Evolutionary conservation across 768 basidiomycete species (phyloP), one percentile per base, ranked within the genome.

Genomic region (Calocybe gangraenosa): DNA sequence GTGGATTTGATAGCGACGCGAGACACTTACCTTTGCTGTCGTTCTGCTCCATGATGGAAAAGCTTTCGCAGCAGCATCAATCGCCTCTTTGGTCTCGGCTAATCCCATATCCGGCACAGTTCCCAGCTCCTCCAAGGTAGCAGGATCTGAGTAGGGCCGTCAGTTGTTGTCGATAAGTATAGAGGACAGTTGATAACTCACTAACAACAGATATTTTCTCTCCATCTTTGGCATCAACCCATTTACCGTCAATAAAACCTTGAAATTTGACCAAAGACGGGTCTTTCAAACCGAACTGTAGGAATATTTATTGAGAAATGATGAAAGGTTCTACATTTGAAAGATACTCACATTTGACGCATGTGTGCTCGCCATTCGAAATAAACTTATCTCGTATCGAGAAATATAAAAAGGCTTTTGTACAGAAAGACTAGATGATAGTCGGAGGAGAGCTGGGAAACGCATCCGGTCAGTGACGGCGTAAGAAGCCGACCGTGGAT

Each of bases 81-180:
- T 92, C 20, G 94, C 96, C 51, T 81, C 71, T 55, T 82, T 82
- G 8, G 91, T 88, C 65, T 97, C 92, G 20, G 74, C 73, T 35
- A 89, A 59, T 8, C 85, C 87, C 85, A 96, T 89, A 59, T 98
- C 95, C 3, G 93, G 90, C 20, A 94, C 74, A 0, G 78, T 82
- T 11, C 93, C 95, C 36, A 97, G 78, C 47, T 79, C 78, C 52
- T 93, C 79, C 33, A 77, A 77, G 3, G 85, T 95, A 5, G 92
- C 90, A 22, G 95, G 95, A 69, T 97, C 94, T 95, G 47, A 10
- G 34, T 15, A 9, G 1, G 47, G 25, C 9, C n/a, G 40, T 33
- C 36, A 37, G 40, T 21, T 34, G 23, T 18, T 23, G n/a, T 30
- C 23, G 23, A 15, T 13, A 14, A 32, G 10, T n/a, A 13, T 9